Conservation (phyloP, 768 basidiomycete genomes). For the Rickenella mellea region DNA sequence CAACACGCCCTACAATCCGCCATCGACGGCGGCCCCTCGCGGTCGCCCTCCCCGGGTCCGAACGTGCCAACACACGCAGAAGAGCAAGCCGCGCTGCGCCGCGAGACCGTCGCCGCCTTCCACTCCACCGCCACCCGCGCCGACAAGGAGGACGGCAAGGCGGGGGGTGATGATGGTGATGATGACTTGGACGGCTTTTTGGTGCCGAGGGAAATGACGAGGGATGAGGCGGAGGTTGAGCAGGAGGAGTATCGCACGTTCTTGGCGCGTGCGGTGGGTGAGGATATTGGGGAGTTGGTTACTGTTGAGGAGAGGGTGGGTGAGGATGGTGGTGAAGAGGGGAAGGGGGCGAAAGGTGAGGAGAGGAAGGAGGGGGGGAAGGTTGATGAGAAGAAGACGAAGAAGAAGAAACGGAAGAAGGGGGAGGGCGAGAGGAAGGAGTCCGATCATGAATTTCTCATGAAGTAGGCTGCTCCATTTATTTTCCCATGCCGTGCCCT, state of each 20-base stretch:
- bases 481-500: slow-evolving; percentile 1
- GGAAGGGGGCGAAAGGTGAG: slow-evolving; percentile 19
- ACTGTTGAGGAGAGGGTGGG: slow-evolving; percentile 32
- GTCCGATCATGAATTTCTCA: slow-evolving; percentile 77
- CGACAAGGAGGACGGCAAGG: slow-evolving; percentile 19
- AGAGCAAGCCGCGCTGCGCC: slow-evolving; percentile 65
- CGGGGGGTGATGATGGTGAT: slow-evolving; percentile 23
- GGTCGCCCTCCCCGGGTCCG: slow-evolving; percentile 48
- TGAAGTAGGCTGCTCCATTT: slow-evolving; percentile 53
- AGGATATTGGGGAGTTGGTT: slow-evolving; percentile 60
- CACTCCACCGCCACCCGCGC: slow-evolving; percentile 71
- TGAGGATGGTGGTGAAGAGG: slow-evolving; percentile 11
- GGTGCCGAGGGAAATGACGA: slow-evolving; percentile 64
- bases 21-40: slow-evolving; percentile 38
- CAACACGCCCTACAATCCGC: slow-evolving; percentile 60
- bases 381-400: slow-evolving; percentile 15
- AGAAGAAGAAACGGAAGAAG: slow-evolving; percentile 12
- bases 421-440: slow-evolving; percentile 41
- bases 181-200: slow-evolving; percentile 61
- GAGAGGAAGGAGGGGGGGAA: slow-evolving; percentile 17
- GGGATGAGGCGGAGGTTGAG: slow-evolving; percentile 67
- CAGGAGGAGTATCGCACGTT: slow-evolving; percentile 82
- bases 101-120: slow-evolving; percentile 83
- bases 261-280: slow-evolving; percentile 73
- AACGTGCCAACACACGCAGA: slow-evolving; percentile 58